Evolutionary conservation across 495 filamentous ascomycete species (phyloP), one percentile per base, ranked within the genome.

Genomic region (Pyrenula massariospora): DNA sequence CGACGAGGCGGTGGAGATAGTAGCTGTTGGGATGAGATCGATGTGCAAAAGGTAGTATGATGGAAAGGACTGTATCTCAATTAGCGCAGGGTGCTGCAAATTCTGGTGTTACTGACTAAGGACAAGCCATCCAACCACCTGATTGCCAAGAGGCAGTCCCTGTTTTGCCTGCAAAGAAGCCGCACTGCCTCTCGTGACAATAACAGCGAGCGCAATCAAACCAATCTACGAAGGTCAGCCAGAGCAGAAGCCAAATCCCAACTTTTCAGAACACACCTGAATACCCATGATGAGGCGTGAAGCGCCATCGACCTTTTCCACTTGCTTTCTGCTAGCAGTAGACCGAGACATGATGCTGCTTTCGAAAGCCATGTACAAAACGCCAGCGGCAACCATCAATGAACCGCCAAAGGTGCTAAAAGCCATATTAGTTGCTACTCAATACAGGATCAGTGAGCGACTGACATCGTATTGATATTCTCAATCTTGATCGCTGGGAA

Each of bases 91-190:
- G 12, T 51, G 22, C 5, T 36, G 11, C 20, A 25, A 15, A 12
- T 57, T 19, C 11, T 22, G 19, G 10, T 59, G 49, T 25, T 10
- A 74, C 83, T 66, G 76, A 91, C 89, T 77, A 8, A 99, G 67
- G 22, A 93, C 84, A 54, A 80, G 52, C 92, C 92, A 97, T 22
- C 89, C 94, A 50, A 94, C 78, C 23, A 87, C 72, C 66, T 95
- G 89, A 62, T 95, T 96, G 31, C 94, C 93, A 2, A 85, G 70
- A 3, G 92, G 91, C n/a, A 99, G 77, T 11, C 94, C 94, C 56
- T 81, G 72, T 63, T 89, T 93, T 25, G 89, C 86, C 67, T 96
- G 89, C 25, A 99, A 66, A 19, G 89, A 92, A 51, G 83, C 69
- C 19, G 84, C 79, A 62, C 88, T 95, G 8, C 87, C 92, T 48